Conservation (phyloP, 495 filamentous ascomycete genomes). For the Annulohypoxylon moriforme region DNA sequence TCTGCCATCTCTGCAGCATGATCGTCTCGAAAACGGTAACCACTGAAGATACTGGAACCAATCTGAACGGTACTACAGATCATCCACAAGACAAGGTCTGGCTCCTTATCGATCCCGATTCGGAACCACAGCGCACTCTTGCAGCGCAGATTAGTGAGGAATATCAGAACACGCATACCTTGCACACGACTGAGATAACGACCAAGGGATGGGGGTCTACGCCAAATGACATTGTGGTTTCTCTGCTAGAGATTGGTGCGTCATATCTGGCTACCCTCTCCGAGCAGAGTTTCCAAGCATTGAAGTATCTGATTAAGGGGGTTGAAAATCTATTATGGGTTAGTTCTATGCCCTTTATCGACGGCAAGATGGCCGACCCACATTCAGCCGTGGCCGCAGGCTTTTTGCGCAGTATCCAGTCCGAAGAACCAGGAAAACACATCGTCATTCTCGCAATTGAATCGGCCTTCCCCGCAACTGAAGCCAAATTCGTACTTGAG, state of each 20-base stretch:
- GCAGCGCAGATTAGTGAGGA: not conserved
- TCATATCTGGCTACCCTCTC: not conserved
- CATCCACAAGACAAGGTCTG: not conserved
- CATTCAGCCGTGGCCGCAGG: not conserved
- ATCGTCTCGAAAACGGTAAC: not conserved
- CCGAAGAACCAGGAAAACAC: not conserved
- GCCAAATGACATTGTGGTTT: not conserved
- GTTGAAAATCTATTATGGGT: not conserved
- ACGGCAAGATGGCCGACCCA: not conserved
- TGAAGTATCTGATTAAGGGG: not conserved
- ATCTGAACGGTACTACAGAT: not conserved
- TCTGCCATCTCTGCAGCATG: constrained; percentile 51
- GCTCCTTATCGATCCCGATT: not conserved
- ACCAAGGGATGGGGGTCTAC: not conserved
- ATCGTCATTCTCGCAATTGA: not conserved
- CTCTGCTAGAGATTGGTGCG: not conserved
- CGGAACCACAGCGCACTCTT: not conserved
- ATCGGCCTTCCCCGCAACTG: not conserved
- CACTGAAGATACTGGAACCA: not conserved
- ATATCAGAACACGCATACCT: not conserved
- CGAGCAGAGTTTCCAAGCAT: not conserved
- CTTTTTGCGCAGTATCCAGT: not conserved
- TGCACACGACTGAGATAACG: not conserved
- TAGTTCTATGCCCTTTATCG: not conserved
- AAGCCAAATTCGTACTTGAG: not conserved